Evolutionary conservation across 2,329 filamentous ascomycete species (phyloP).

Genomic region (Talaromyces sp.): DNA sequence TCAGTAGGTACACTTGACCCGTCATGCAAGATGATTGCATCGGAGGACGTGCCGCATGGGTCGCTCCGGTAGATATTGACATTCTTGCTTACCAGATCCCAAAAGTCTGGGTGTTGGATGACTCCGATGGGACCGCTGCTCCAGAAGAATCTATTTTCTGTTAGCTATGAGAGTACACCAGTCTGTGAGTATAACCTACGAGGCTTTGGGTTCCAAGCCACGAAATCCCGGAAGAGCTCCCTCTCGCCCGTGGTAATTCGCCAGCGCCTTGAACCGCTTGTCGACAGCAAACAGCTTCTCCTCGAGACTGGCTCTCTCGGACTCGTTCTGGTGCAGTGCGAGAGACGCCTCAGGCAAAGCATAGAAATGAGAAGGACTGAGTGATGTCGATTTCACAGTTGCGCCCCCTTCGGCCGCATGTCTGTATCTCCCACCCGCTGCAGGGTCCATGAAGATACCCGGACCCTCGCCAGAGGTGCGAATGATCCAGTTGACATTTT

Average conservation of each 20-base stretch:
- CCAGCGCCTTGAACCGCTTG: slow-evolving; percentile 4
- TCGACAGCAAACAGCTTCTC: slow-evolving; percentile 5
- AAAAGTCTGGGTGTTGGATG: slow-evolving; percentile 4
- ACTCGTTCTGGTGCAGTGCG: background rate
- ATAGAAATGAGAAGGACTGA: slow-evolving; percentile 6
- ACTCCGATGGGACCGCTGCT: slow-evolving; percentile 5
- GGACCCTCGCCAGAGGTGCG: slow-evolving; percentile 3
- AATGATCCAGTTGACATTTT: slow-evolving; percentile 7
- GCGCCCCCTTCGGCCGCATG: slow-evolving; percentile 6
- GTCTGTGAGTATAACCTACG: background rate
- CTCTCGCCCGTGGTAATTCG: slow-evolving; percentile 2
- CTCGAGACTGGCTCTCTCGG: slow-evolving; percentile 3
- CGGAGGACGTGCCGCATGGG: slow-evolving; percentile 3
- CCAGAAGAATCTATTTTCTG: slow-evolving; percentile 6
- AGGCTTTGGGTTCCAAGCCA: slow-evolving; percentile 5
- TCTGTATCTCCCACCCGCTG: slow-evolving; percentile 3
- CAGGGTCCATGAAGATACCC: slow-evolving; percentile 6
- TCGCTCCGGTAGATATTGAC: slow-evolving; percentile 3
- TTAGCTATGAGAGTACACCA: background rate
- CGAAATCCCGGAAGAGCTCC: slow-evolving; percentile 6
- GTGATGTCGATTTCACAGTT: background rate
- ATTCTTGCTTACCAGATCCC: slow-evolving; percentile 5
- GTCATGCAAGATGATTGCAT: slow-evolving; percentile 1
- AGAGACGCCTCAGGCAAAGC: background rate
- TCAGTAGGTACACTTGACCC: background rate